Percentiles rank a stretch among this genome's conserved stretches.
These are phyloP conservation scores for Malassezia dermatis DNA, from an alignment of 1,284 basidiomycete species.

Conservation along the genomic window DNA sequence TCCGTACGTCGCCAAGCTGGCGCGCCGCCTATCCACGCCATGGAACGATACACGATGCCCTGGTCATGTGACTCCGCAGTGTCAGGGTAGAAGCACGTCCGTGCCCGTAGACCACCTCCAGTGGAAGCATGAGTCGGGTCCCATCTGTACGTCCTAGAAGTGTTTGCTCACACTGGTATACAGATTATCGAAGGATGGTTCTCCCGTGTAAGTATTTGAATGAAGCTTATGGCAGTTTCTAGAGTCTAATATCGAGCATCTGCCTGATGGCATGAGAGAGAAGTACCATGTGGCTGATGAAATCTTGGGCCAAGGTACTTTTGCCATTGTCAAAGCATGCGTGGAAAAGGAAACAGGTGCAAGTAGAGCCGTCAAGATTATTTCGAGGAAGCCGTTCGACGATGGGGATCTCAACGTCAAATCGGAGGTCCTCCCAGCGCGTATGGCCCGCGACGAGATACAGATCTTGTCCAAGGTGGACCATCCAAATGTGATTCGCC, in stretches of 20 bases:
- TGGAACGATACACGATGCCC: no score
- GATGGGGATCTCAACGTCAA: slow-evolving; percentile 29
- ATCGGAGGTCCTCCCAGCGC: slow-evolving; percentile 1
- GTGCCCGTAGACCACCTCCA: neutral
- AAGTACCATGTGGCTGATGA: slow-evolving; percentile 34
- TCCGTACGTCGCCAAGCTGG: no score
- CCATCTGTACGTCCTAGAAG: neutral
- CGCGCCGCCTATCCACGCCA: no score
- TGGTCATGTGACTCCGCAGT: neutral
- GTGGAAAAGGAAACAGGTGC: slow-evolving; percentile 26
- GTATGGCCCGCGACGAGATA: slow-evolving; percentile 25
- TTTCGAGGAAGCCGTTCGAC: slow-evolving; percentile 35
- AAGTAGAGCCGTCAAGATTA: slow-evolving; percentile 44
- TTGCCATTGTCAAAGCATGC: slow-evolving; percentile 40
- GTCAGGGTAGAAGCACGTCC: neutral
- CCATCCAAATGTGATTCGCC: slow-evolving; percentile 42
- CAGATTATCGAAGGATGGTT: neutral
- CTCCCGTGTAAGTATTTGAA: neutral
- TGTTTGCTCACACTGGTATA: neutral
- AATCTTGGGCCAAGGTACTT: slow-evolving; percentile 40
- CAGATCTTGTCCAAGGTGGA: slow-evolving; percentile 37
- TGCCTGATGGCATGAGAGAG: slow-evolving; percentile 7
- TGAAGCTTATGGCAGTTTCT: neutral
- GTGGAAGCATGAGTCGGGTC: neutral
- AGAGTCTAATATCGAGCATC: neutral